Conservation (phyloP, 805 yeast species). For the Metschnikowia proteae region DNA sequence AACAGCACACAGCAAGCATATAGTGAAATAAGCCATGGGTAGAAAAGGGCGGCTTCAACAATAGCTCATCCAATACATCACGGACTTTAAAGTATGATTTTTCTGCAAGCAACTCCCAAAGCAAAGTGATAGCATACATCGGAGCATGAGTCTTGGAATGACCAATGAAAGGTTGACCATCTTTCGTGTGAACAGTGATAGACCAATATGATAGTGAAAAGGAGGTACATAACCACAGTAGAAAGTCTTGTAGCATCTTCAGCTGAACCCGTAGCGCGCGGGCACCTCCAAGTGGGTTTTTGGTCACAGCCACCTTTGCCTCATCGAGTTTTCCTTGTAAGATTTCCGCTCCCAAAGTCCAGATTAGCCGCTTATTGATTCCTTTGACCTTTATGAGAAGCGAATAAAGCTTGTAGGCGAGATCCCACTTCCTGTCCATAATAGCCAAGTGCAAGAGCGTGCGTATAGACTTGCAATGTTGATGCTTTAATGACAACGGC, state of each 20-base stretch:
- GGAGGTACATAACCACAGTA: slow-evolving; percentile 2
- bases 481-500: neutral
- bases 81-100: slow-evolving; percentile 33
- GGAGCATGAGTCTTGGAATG: slow-evolving; percentile 40
- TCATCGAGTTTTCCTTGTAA: slow-evolving; percentile 20
- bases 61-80: slow-evolving; percentile 33
- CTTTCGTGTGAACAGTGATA: neutral
- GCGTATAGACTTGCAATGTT: slow-evolving; percentile 24
- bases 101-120: slow-evolving; percentile 41
- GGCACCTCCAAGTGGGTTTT: neutral
- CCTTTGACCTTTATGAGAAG: slow-evolving; percentile 45
- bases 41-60: slow-evolving; percentile 41
- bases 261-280: neutral
- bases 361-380: slow-evolving; percentile 52
- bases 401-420: slow-evolving; percentile 52
- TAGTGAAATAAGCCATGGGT: slow-evolving; percentile 41
- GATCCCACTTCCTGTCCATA: slow-evolving; percentile 48
- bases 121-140: slow-evolving; percentile 34
- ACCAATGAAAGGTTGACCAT: slow-evolving; percentile 2
- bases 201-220: slow-evolving; percentile 1
- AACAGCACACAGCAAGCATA: slow-evolving; percentile 29
- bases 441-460: slow-evolving; percentile 49
- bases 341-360: slow-evolving; percentile 64
- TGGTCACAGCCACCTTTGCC: slow-evolving; percentile 1
- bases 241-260: slow-evolving; percentile 2